phyloP scores from a whole-genome alignment of 164 flowering plant genomes.

The Berberis thunbergii region DNA sequence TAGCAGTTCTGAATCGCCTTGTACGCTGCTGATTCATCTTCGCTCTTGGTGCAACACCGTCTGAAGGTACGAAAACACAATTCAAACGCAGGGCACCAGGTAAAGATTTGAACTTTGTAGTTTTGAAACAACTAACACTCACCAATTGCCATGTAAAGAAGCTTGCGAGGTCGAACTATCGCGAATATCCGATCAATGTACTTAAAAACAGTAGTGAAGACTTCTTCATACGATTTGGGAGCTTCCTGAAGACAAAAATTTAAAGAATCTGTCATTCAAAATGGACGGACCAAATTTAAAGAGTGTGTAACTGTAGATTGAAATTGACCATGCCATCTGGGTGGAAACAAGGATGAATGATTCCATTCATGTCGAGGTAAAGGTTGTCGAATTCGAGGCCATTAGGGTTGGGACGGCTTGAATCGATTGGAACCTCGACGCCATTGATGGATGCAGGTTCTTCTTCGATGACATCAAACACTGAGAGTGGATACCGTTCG shows the following conservation, averaged over 20 bases:
- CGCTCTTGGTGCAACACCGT: slow-evolving; percentile 48
- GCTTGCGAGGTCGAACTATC: slow-evolving; percentile 38
- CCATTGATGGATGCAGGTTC: slow-evolving; percentile 10
- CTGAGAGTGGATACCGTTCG: slow-evolving; percentile 22
- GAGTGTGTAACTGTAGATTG: not conserved
- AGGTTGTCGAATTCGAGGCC: slow-evolving; percentile 45
- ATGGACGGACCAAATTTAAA: not conserved
- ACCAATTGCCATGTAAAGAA: slow-evolving; percentile 53
- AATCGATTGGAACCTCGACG: slow-evolving; percentile 14
- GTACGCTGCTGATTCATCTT: slow-evolving; percentile 54
- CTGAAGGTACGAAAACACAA: slow-evolving; percentile 6
- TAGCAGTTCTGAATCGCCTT: slow-evolving; percentile 41
- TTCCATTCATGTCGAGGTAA: slow-evolving; percentile 49
- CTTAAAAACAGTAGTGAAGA: slow-evolving; percentile 28
- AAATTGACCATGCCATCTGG: slow-evolving; percentile 30
- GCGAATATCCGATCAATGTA: slow-evolving; percentile 39
- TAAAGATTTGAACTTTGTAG: not conserved
- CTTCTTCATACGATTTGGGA: slow-evolving; percentile 34
- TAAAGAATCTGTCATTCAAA: not conserved
- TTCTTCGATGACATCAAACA: slow-evolving; percentile 29
- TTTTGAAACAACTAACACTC: not conserved
- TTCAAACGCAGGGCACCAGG: not conserved
- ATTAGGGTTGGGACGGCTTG: slow-evolving; percentile 30
- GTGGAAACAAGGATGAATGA: slow-evolving; percentile 57
- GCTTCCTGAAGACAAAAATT: slow-evolving; percentile 10